Percentiles rank a stretch among this genome's conserved stretches.
Evolutionary conservation across 306 rosid genomes (phyloP).

Genomic region (Clitoria ternatea): DNA sequence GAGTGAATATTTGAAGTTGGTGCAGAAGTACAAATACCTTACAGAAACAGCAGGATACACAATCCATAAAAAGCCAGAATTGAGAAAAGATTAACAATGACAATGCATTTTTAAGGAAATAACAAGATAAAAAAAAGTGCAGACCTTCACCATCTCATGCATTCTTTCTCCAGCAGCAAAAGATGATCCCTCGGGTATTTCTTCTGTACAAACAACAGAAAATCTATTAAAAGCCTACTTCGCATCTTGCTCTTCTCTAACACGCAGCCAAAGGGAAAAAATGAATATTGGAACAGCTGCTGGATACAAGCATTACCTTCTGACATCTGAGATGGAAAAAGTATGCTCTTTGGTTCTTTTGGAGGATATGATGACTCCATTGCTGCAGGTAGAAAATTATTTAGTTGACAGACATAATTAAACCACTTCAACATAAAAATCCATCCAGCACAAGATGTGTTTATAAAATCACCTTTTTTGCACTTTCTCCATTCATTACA

Average conservation of each 20-base stretch:
- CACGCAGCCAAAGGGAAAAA: not conserved
- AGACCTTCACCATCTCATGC: constrained; percentile 80
- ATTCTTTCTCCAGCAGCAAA: constrained; percentile 76
- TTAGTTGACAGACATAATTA: constrained; percentile 22
- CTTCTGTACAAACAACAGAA: constrained; percentile 43
- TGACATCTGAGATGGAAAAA: constrained; percentile 45
- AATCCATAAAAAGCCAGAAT: constrained; percentile 4
- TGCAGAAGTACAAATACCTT: constrained; percentile 85
- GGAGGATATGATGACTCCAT: constrained; percentile 83
- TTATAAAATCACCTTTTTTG: constrained; percentile 63
- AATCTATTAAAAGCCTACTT: not conserved
- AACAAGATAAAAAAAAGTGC: constrained; percentile 17
- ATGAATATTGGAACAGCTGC: not conserved
- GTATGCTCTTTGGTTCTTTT: constrained; percentile 71
- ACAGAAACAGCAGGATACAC: not conserved
- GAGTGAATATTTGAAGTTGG: constrained; percentile 82
- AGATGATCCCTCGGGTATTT: constrained; percentile 61
- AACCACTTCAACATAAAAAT: constrained; percentile 5
- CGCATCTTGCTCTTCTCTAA: not conserved
- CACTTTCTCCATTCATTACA: constrained; percentile 81
- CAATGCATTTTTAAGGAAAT: not conserved
- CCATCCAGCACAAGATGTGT: not conserved
- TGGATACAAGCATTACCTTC: constrained; percentile 44
- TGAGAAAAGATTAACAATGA: constrained; percentile 4
- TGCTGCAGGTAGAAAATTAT: constrained; percentile 46